These are phyloP conservation scores for Rhodotorula paludigena DNA, from an alignment of 768 basidiomycete species.

Conservation along the genomic window DNA sequence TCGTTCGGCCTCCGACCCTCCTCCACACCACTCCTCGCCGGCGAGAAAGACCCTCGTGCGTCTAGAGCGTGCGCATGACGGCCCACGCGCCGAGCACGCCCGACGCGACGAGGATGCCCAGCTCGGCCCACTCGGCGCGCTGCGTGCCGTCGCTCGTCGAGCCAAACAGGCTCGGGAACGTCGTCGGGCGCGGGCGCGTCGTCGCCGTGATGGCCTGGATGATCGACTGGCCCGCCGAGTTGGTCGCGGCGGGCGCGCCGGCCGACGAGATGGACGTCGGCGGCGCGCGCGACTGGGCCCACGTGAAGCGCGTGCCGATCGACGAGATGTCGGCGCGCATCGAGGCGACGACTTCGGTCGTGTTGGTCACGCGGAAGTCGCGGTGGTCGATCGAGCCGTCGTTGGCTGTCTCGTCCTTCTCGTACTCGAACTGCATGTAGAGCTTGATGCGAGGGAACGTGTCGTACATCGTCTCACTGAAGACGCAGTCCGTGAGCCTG, in stretches of 20 bases:
- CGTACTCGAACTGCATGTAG: conserved; percentile 45
- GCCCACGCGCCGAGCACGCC: conserved; percentile 30
- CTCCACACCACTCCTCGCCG: neutral
- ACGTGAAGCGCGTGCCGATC: conserved; percentile 34
- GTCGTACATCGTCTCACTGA: conserved; percentile 37
- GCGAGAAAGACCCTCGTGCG: neutral
- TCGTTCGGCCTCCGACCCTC: neutral
- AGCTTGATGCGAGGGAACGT: conserved; percentile 42
- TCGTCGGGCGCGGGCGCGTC: conserved; percentile 32
- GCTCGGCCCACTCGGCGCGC: conserved; percentile 29
- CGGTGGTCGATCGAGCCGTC: conserved; percentile 32
- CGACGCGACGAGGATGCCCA: conserved; percentile 24
- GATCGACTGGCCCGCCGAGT: conserved; percentile 30
- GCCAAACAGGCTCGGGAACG: conserved; percentile 38
- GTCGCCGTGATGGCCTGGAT: conserved; percentile 36
- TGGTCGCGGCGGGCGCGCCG: conserved; percentile 32
- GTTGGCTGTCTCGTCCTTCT: conserved; percentile 42
- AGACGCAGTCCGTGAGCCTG: conserved; percentile 42
- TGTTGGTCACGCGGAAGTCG: conserved; percentile 43
- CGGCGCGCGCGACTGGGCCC: conserved; percentile 34
- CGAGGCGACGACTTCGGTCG: conserved; percentile 32
- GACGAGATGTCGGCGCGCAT: conserved; percentile 33
- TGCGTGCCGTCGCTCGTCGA: conserved; percentile 28
- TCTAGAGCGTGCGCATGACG: conserved; percentile 36
- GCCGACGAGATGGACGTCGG: conserved; percentile 36